Base-by-base conservation (phyloP, 2,329 filamentous ascomycete genomes). In the Phoma sp. region DNA sequence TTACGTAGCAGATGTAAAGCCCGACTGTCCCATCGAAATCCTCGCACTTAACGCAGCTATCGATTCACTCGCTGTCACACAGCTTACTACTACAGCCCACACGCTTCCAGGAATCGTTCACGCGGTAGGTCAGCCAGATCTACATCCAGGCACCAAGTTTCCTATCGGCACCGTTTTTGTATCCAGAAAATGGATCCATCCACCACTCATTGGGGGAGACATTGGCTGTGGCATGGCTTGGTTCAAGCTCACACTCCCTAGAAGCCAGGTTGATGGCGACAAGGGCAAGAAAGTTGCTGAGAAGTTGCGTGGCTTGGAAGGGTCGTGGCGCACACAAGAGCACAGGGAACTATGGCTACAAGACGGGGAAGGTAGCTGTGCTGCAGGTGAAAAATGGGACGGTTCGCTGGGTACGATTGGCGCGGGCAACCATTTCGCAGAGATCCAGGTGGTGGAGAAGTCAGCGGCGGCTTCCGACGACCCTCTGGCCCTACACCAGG, bases 151-250 rank as follows among this genome's bases (percentile, higher is more conserved):
- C 6, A 71, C 66, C 12, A 74, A 74, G 45, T 77, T 73, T 19
- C 74, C 74, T 2, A 74, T 77, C 21, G 74, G 74, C 12, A 70
- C 72, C 2, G 72, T 74, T 6, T 76, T 77, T 40, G 68, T 69
- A 8, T 73, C 68, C 0, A 58, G 64, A 29, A 62, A 58, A 54
- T 77, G 73, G 64, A 70, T 77, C 17, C 72, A 77, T 47, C 74
- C 73, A 15, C 73, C 70, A 15, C 60, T 77, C 10, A 76, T 77
- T 9, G 74, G 75, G 2, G 60, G 70, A 5, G 74, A 77, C 38
- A 76, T 77, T 43, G 75, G 74, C 0, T 77, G 74, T 51, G 75
- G 74, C 0, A 77, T 77, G 73, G 65, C 73, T 7, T 76, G 72
- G 71, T 76, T 74, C 50, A 69, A 64, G 54, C 74, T 74, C 12